A percentile compares a stretch with the other conserved stretches of the same genome.
Evolutionary conservation across 768 basidiomycete genomes (phyloP).

Genomic region (Naganishia kalamii): DNA sequence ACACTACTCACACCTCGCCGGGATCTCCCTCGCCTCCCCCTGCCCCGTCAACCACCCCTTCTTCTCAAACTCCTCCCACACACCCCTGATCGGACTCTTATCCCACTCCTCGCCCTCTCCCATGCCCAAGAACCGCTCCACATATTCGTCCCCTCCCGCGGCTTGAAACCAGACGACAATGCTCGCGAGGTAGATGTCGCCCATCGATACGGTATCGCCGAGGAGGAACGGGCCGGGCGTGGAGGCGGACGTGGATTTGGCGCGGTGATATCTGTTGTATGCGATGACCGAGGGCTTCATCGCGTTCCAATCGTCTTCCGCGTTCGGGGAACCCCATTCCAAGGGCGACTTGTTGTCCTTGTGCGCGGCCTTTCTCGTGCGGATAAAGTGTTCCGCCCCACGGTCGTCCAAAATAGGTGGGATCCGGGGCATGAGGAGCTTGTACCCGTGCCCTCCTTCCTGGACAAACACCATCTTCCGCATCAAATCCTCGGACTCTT

Average conservation of each 20-base stretch:
- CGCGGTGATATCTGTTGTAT: not conserved
- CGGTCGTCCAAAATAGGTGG: slow-evolving; percentile 17
- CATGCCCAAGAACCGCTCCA: slow-evolving; percentile 9
- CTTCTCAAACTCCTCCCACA: slow-evolving; percentile 11
- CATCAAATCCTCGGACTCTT: not conserved
- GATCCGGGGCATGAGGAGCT: slow-evolving; percentile 4
- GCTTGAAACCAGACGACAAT: slow-evolving; percentile 19
- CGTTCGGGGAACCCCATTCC: not conserved
- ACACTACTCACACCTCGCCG: not conserved
- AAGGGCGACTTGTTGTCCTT: not conserved
- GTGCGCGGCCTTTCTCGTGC: slow-evolving; percentile 1
- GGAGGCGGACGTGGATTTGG: not conserved
- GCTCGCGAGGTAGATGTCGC: slow-evolving; percentile 13
- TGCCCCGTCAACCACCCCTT: slow-evolving; percentile 19
- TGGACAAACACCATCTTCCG: not conserved
- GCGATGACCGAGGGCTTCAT: not conserved
- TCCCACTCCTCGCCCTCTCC: slow-evolving; percentile 1
- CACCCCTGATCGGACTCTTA: slow-evolving; percentile 5
- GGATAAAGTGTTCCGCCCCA: slow-evolving; percentile 21
- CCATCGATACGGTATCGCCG: slow-evolving; percentile 17
- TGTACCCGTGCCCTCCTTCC: not conserved
- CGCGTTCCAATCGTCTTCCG: slow-evolving; percentile 19
- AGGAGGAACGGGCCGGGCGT: slow-evolving; percentile 12
- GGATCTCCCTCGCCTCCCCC: slow-evolving; percentile 17
- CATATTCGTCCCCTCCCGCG: not conserved